Percentiles rank a stretch among this genome's conserved stretches.
Conservation (phyloP, 2,329 filamentous ascomycete species). For the Penicillium sp. region DNA sequence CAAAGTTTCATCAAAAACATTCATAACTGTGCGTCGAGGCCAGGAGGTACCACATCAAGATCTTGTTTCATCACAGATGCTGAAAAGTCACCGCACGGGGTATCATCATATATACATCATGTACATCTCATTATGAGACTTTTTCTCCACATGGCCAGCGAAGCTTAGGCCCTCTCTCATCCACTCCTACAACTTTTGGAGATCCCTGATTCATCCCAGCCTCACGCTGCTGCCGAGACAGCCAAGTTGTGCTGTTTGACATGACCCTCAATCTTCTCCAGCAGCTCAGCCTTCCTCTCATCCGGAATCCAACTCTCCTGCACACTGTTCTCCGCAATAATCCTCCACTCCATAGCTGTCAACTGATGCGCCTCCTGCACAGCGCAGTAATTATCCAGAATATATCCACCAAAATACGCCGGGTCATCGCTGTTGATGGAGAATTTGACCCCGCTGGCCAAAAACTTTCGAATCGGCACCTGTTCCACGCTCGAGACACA, state of each 20-base stretch:
- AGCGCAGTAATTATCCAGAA: conserved; percentile 68
- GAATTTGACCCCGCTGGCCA: conserved; percentile 60
- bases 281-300: conserved; percentile 55
- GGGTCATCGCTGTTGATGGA: conserved; percentile 71
- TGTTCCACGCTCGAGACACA: conserved; percentile 50
- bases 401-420: conserved; percentile 69
- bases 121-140: too few species aligned
- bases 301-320: conserved; percentile 64
- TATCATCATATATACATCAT: conserved; percentile 11
- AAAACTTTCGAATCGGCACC: conserved; percentile 57
- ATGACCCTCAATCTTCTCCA: conserved; percentile 34
- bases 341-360: conserved; percentile 59
- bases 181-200: too few species aligned
- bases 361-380: conserved; percentile 67
- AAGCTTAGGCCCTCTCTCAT: too few species aligned
- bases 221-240: neutral
- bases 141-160: too few species aligned
- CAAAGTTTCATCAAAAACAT: too few species aligned
- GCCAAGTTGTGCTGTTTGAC: conserved; percentile 21
- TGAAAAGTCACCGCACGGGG: conserved; percentile 8
- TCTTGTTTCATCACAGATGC: neutral
- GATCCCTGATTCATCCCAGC: too few species aligned
- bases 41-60: too few species aligned
- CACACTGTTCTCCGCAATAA: conserved; percentile 57
- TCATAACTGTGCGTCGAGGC: too few species aligned